Base-by-base conservation (phyloP, 208 protist genomes). In the Endotrypanum monterogeii region DNA sequence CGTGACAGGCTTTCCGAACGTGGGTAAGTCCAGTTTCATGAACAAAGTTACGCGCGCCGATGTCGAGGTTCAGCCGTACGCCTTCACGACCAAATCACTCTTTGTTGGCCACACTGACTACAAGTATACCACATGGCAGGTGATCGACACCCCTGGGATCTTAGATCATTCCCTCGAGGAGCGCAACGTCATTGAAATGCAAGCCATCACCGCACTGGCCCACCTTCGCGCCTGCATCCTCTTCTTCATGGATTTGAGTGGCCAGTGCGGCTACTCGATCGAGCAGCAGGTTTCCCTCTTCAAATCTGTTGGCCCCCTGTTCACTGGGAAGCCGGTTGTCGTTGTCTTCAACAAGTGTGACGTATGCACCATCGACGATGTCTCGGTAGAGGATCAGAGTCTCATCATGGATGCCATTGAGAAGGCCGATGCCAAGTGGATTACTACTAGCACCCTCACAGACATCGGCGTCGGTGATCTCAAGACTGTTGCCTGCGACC, bases 171-270 rank as follows among this genome's bases (percentile, higher is more conserved):
- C 98, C 16, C 91, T 99, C 6, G 99, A 99, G 83, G 98, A 99
- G 75, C 85, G 99, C 30, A 99, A 99, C 89, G 99, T 99, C n/a
- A 99, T 99, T 90, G 99, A 99, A 84, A 99, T 99, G 99, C 99
- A 99, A 85, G 94, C 98, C 18, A 99, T 99, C 89, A 99, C 98
- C 18, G 99, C 99, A 12, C 86, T 99, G 12, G 99, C 99, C 1
- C 98, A 99, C 86, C 90, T 99, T 9, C 86, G 98, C 14, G 94
- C 98, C 0, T 94, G 91, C 82, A 98, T 99, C 60, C 86, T 99
- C 50, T 99, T 99, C 86, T 95, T 99, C 69, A 96, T 99, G 82
- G 99, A 99, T 87, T 86, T 99, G 51, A 99, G 98, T 63, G 98
- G 99, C 70, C 86, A 98, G 67, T 99, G 99, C 86, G 98, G 98